Percentiles rank a stretch among this genome's conserved stretches.
phyloP scores from a whole-genome alignment of 2,329 filamentous ascomycete genomes.

The Knoxdaviesia capensis region DNA sequence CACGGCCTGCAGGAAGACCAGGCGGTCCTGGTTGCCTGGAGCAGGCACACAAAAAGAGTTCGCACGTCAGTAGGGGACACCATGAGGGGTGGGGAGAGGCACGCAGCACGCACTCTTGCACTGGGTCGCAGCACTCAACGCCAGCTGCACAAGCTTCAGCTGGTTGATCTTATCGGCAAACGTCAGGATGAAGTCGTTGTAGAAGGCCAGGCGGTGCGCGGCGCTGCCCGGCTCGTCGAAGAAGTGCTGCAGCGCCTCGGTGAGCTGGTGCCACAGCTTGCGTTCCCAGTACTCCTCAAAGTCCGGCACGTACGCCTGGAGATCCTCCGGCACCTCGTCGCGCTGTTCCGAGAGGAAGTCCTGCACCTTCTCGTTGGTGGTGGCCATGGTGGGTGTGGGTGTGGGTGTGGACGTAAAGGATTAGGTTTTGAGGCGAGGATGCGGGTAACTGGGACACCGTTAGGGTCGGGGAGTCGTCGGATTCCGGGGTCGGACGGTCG shows the following conservation, averaged over 20 bases:
- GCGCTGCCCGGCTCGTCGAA: constrained; percentile 69
- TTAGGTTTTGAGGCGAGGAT: not conserved
- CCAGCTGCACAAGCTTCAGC: constrained; percentile 84
- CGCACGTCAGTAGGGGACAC: not conserved
- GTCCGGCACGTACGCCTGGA: constrained; percentile 70
- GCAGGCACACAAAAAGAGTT: not conserved
- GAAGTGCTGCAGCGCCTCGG: constrained; percentile 69
- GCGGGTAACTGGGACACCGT: too few relatives aligned
- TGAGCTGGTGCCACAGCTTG: constrained; percentile 98
- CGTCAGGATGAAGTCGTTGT: constrained; percentile 84
- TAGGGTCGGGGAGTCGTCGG: not conserved
- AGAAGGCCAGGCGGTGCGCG: constrained; percentile 70
- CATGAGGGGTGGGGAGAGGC: not conserved
- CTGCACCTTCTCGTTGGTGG: constrained; percentile 53
- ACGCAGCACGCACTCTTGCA: constrained; percentile 42
- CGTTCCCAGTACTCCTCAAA: constrained; percentile 98
- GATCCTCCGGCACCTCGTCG: constrained; percentile 68
- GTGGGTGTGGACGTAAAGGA: constrained; percentile 2
- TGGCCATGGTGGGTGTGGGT: constrained; percentile 2
- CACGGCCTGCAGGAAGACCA: constrained; percentile 66
- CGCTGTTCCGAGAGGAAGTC: constrained; percentile 86
- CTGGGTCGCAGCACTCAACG: constrained; percentile 69
- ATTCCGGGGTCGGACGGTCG: too few relatives aligned
- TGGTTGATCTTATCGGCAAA: constrained; percentile 99
- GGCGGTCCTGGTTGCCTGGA: constrained; percentile 66